A percentile compares a stretch with the other conserved stretches of the same genome.
phyloP scores from a whole-genome alignment of 306 rosid genomes.

The Quercus alba region DNA sequence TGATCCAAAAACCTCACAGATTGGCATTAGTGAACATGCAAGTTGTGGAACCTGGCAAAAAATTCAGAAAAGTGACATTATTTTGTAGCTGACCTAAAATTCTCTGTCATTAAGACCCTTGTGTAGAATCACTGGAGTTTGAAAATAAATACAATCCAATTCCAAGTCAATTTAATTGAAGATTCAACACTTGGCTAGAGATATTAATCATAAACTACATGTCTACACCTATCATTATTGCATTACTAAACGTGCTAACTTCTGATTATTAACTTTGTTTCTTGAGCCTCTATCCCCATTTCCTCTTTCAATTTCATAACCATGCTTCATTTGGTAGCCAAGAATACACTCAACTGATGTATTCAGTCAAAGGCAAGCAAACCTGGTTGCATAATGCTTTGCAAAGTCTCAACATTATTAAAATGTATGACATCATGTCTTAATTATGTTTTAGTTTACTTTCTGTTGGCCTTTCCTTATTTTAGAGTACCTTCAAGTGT shows the following conservation, averaged over 20 bases:
- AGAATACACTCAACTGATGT: neutral
- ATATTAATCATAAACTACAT: neutral
- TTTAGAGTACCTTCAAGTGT: neutral
- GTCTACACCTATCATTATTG: neutral
- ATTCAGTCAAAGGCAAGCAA: neutral
- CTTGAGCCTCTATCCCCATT: neutral
- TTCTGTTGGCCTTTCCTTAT: neutral
- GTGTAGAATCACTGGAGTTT: neutral
- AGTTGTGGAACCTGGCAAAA: conserved; percentile 87
- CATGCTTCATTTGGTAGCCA: neutral
- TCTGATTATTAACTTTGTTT: neutral
- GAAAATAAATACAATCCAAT: neutral
- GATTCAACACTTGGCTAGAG: neutral
- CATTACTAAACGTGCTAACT: neutral
- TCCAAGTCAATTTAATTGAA: neutral
- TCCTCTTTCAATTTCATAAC: conserved; percentile 7
- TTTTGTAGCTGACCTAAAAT: neutral
- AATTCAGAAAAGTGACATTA: conserved; percentile 20
- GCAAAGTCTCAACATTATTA: neutral
- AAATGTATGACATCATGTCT: neutral
- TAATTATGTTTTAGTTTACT: neutral
- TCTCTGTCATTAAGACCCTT: neutral
- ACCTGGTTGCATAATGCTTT: neutral
- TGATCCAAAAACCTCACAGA: conserved; percentile 97
- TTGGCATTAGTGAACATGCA: conserved; percentile 95